These are phyloP conservation scores for Pythium rishiriense DNA, from an alignment of 352 stramenopile species.

Conservation along the genomic window DNA sequence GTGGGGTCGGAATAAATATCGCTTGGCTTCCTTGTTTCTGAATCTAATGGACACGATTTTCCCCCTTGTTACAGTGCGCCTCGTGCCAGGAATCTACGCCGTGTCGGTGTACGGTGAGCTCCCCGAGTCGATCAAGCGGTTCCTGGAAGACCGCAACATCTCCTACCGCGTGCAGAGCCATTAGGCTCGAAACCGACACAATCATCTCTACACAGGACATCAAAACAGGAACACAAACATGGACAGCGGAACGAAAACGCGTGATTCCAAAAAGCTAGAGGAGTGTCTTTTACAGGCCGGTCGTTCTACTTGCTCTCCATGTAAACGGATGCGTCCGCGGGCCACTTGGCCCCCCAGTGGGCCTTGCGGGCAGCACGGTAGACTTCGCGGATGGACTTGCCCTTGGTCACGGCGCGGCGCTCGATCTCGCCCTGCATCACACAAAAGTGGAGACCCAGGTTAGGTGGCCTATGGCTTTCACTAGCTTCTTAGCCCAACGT, in stretches of 20 bases:
- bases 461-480: no score
- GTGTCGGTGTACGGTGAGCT: conserved; percentile 86
- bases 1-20: not conserved
- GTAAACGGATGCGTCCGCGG: conserved; percentile 65
- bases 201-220: not conserved
- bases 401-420: conserved; percentile 72
- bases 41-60: not conserved
- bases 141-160: conserved; percentile 87
- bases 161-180: conserved; percentile 70
- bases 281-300: no score
- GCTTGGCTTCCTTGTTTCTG: not conserved
- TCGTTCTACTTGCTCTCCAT: conserved; percentile 23
- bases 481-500: conserved; percentile 8
- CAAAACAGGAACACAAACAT: not conserved
- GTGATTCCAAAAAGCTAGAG: not conserved
- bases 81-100: conserved; percentile 85
- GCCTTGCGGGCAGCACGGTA: conserved; percentile 83
- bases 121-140: conserved; percentile 87
- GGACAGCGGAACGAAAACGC: not conserved
- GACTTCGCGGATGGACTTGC: conserved; percentile 73
- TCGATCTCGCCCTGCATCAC: conserved; percentile 64
- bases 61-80: conserved; percentile 40
- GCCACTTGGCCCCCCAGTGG: conserved; percentile 80
- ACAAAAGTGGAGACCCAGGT: no score
- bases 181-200: conserved; percentile 20